Percentiles rank a stretch among this genome's conserved stretches.
These are phyloP conservation scores for Chrysanthemum lavandulifolium DNA, from an alignment of 129 eudicot genomes.

Conservation along the genomic window DNA sequence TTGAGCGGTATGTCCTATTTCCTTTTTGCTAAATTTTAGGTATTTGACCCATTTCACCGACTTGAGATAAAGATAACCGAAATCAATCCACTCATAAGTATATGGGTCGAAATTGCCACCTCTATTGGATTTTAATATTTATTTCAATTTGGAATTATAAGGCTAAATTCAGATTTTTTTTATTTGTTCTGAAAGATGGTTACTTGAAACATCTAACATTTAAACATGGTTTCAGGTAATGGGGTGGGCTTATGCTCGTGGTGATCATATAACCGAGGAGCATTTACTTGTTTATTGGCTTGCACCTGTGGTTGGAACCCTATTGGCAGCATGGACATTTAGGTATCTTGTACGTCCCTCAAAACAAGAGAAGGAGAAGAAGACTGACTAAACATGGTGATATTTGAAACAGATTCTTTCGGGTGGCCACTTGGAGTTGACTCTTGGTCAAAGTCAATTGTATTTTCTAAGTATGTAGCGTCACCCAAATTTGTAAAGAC, in stretches of 20 bases:
- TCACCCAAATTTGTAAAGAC: slow-evolving; percentile 7
- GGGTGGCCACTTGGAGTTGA: slow-evolving; percentile 10
- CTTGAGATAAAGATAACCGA: neutral
- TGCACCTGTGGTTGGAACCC: slow-evolving; percentile 72
- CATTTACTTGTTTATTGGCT: slow-evolving; percentile 85
- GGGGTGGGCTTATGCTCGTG: slow-evolving; percentile 97
- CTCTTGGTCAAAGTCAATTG: slow-evolving; percentile 8
- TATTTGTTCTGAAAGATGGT: neutral
- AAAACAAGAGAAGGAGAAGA: slow-evolving; percentile 46
- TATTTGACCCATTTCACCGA: neutral
- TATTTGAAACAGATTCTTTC: slow-evolving; percentile 1
- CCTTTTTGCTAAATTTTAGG: too few species aligned
- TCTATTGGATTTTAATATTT: neutral
- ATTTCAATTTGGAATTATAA: neutral
- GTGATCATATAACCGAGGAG: slow-evolving; percentile 79
- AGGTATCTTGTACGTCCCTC: slow-evolving; percentile 36
- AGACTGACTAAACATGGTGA: slow-evolving; percentile 37
- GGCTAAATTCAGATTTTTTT: neutral
- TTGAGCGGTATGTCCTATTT: too few species aligned
- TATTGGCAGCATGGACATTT: slow-evolving; percentile 65
- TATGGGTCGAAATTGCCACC: neutral
- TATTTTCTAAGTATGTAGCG: neutral
- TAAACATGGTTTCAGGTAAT: slow-evolving; percentile 49
- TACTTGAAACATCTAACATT: slow-evolving; percentile 3
- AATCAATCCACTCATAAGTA: neutral